Evolutionary conservation across 2,329 filamentous ascomycete species (phyloP), one percentile per base, ranked within the genome.

Genomic region (Phyllosticta ampelicida): DNA sequence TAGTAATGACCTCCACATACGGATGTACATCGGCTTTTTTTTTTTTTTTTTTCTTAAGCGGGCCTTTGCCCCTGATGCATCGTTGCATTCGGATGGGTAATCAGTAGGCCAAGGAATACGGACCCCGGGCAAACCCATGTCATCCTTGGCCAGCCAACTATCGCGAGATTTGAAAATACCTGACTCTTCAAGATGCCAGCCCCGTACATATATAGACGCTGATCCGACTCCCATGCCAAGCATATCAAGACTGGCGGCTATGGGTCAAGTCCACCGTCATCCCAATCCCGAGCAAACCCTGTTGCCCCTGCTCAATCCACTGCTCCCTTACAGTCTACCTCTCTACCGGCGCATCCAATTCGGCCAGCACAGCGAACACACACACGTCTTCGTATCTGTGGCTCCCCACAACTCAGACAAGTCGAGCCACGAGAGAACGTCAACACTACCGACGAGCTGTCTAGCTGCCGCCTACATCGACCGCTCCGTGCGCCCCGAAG

Each of bases 321-420:
- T 80, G 30, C 71, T 86, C 9, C 85, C 85, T 0, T 71, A 78
- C 63, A 82, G 82, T 4, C 72, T 88, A 13, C 77, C 82, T 5
- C 70, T 88, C 4, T 74, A 84, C 51, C 79, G 86, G n/a, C 78
- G 85, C 2, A 72, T 87, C 5, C 82, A 86, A 61, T 85, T 82
- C 67, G 73, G 77, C 20, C 73, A 70, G 53, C 74, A 74, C 36
- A 79, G 67, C 11, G 44, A 61, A 36, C 60, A 70, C 58, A 66
- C 70, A 13, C 66, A 67, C 28, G 65, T 72, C 23, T 60, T 72
- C 69, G 36, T 70, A 69, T 63, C 72, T 68, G 63, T 74, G 71
- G 5, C 79, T 66, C 58, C 71, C 52, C 48, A 55, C 4, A 51
- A 52, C 1, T 21, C 54, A 26, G 8, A 57, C 58, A 5, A 21